Conservation (phyloP, 1,284 basidiomycete genomes). For the Cerrena zonata region DNA sequence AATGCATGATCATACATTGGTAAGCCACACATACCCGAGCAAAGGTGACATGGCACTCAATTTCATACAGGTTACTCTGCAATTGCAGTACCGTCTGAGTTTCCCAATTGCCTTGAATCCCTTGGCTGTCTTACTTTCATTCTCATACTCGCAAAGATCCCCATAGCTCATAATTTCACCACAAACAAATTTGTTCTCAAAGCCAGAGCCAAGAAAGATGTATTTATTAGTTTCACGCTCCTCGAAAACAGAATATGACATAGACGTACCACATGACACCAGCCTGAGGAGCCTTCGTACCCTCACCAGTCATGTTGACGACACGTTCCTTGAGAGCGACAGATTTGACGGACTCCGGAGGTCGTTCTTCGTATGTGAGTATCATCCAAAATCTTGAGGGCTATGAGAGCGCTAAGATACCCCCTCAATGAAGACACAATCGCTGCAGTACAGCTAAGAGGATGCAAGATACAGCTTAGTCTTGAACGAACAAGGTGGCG, state of each 20-base stretch:
- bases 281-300: conserved; percentile 92
- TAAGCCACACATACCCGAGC: conserved; percentile 9
- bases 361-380: too few relatives aligned
- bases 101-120: conserved; percentile 95
- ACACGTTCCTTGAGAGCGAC: conserved; percentile 94
- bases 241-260: not conserved
- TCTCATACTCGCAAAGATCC: conserved; percentile 88
- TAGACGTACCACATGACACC: conserved; percentile 90
- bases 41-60: conserved; percentile 39
- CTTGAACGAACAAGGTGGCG: too few relatives aligned
- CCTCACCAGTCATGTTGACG: conserved; percentile 65
- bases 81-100: too few relatives aligned
- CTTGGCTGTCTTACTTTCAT: too few relatives aligned
- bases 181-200: conserved; percentile 97
- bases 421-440: too few relatives aligned
- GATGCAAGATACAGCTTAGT: too few relatives aligned
- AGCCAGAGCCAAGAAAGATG: conserved; percentile 62
- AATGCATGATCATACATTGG: too few relatives aligned
- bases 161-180: conserved; percentile 95
- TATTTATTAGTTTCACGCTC: not conserved
- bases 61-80: conserved; percentile 95
- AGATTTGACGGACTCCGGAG: too few relatives aligned
- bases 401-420: too few relatives aligned
- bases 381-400: too few relatives aligned
- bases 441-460: too few relatives aligned